Percentiles rank a stretch among this genome's conserved stretches.
Conservation (phyloP, 345 rosid species). For the Brassica juncea region DNA sequence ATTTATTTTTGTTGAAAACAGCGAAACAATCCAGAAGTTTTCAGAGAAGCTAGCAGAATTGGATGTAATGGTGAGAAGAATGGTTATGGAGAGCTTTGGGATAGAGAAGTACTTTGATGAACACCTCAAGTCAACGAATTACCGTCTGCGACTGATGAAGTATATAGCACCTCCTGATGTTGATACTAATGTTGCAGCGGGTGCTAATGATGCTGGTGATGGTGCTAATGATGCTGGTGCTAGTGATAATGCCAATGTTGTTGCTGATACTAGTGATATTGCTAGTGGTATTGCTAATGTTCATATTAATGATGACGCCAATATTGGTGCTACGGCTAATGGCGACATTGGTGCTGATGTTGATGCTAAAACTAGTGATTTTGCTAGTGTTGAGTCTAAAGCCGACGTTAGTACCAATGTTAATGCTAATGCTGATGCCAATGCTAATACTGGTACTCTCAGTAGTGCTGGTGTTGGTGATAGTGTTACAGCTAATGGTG, state of each 20-base stretch:
- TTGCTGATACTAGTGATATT: background rate
- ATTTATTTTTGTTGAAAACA: slow-evolving; percentile 11
- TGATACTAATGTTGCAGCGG: slow-evolving; percentile 18
- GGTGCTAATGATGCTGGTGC: background rate
- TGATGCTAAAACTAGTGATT: background rate
- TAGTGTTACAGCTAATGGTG: background rate
- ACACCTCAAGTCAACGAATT: slow-evolving; percentile 34
- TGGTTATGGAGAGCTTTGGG: slow-evolving; percentile 60
- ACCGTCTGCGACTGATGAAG: slow-evolving; percentile 26
- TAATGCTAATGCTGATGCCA: background rate
- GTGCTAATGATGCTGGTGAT: background rate
- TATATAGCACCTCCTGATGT: slow-evolving; percentile 10
- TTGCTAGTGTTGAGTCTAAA: background rate
- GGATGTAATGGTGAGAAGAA: slow-evolving; percentile 47
- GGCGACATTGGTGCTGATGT: background rate
- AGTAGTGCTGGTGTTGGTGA: background rate
- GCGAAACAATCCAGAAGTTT: slow-evolving; percentile 32
- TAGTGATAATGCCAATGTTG: background rate
- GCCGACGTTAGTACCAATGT: background rate
- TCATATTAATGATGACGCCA: background rate
- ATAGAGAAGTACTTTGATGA: slow-evolving; percentile 43
- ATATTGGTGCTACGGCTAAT: background rate
- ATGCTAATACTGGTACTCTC: background rate
- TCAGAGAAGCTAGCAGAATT: slow-evolving; percentile 42
- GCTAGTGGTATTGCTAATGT: background rate